Evolutionary conservation across 352 stramenopile species (phyloP), one percentile per base, ranked within the genome.

Genomic region (Chrysophaeum taylorii): DNA sequence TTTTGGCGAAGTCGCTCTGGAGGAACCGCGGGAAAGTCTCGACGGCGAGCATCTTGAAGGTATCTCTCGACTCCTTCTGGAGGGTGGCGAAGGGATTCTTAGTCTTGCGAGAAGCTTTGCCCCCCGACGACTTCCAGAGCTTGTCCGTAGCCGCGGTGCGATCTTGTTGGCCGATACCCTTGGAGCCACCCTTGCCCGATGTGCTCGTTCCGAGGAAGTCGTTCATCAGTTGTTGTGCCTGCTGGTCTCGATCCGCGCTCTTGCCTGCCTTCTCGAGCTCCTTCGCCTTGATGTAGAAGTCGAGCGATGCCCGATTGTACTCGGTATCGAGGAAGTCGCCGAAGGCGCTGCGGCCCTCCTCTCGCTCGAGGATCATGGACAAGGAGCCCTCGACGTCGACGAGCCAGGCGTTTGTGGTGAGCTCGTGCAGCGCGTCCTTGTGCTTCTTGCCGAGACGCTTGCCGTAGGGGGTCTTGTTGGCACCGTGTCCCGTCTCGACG

Each of bases 361-460:
- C 68, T 4, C 73, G 71, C 43, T 78, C 42, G 0, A 79, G 74
- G 5, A 79, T 53, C 27, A 73, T 75, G 16, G 61, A 64, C 38
- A 79, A 41, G 35, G 71, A 78, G 21, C 39, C 54, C 12, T 67
- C 67, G 9, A 68, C 62, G 71, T 79, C 74, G 54, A 75, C 68
- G 41, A 79, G 66, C 74, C 74, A 79, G 12, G 77, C 53, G 21
- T 25, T 76, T 50, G 77, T 78, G 60, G 66, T 79, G 45, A 79
- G 77, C 71, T 79, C 68, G 64, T 75, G 73, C 69, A 79, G 77
- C 23, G 72, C 74, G 35, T 70, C 61, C 15, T 42, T 38, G 61
- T 79, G 74, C 57, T 79, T 79, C 68, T 79, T 79, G 54, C 74
- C 74, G 33, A 79, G 72, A 43, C 78, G 77, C 23, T 70, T 35